These are phyloP conservation scores for Eutrema heterophyllum DNA, from an alignment of 345 rosid genomes.

Conservation along the genomic window DNA sequence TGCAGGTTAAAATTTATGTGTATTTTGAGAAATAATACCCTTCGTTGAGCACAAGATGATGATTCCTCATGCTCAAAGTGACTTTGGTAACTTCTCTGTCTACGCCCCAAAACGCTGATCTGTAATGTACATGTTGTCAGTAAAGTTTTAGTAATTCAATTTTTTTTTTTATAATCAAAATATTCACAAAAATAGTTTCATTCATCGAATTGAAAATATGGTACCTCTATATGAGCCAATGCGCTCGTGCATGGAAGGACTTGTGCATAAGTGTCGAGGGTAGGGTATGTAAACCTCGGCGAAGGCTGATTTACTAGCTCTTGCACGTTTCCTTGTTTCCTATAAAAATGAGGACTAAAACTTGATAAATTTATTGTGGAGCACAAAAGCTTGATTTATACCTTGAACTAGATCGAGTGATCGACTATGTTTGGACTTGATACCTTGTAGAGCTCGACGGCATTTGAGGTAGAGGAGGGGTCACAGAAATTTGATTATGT, in stretches of 20 bases:
- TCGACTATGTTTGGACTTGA: neutral
- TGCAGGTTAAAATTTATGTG: neutral
- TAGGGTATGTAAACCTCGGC: neutral
- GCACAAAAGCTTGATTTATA: neutral
- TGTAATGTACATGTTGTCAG: neutral
- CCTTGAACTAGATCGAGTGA: neutral
- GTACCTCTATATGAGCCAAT: neutral
- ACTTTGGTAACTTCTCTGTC: neutral
- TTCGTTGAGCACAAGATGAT: neutral
- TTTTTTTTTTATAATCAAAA: neutral
- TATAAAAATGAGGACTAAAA: neutral
- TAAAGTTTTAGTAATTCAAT: neutral
- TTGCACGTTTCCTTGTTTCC: neutral
- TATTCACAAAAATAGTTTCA: neutral
- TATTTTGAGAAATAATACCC: neutral
- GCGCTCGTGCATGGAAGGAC: neutral
- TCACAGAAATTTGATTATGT: neutral
- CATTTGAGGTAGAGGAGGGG: neutral
- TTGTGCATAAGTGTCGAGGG: neutral
- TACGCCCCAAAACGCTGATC: neutral
- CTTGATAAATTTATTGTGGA: neutral
- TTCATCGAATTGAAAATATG: neutral
- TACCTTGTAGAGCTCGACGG: neutral
- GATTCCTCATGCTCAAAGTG: neutral
- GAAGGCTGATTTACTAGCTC: neutral